Base-by-base conservation (phyloP, 192 early-diverging fungal species). In the Podila epigama region DNA sequence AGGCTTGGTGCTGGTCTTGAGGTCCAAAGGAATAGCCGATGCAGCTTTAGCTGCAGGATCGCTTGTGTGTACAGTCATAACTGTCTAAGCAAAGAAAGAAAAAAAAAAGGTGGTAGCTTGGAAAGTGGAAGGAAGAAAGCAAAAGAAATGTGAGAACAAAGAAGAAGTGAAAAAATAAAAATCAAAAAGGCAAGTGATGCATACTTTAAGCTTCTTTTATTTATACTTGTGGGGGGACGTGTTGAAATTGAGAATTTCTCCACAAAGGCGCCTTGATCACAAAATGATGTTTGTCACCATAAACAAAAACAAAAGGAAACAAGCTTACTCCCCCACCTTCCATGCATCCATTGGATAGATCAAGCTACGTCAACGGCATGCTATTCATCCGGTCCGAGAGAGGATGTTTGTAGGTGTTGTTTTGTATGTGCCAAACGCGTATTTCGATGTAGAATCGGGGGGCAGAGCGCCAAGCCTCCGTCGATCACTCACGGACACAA, bases 401-500 rank as follows among this genome's bases (percentile, higher is more conserved):
- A 48, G 16, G 40, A 41, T 18, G 40, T 41, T 41, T 7, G n/a
- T n/a, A n/a, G n/a, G n/a, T n/a, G n/a, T n/a, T n/a, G n/a, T n/a
- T n/a, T n/a, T n/a, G n/a, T n/a, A n/a, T 51, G 36, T 54, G 53
- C 53, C 56, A 51, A 5, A 48, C 33, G 8, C 31, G 60, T 27
- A 66, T 53, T 32, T 56, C 56, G 58, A 69, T 56, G 18, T 69
- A 58, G 10, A 59, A 22, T 12, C 58, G 39, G 29, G 61, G 60
- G 4, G 68, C 68, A 33, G 68, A 69, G 31, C 42, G 5, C 5
- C 18, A 51, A 22, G 48, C n/a, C n/a, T n/a, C n/a, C n/a, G n/a
- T n/a, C n/a, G n/a, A n/a, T n/a, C n/a, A n/a, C n/a, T n/a, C n/a
- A n/a, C n/a, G n/a, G n/a, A n/a, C n/a, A n/a, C n/a, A n/a, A n/a